Percentiles rank a stretch among this genome's conserved stretches.
Conservation (phyloP, 2,329 filamentous ascomycete species). For the Mariannaea sp. region DNA sequence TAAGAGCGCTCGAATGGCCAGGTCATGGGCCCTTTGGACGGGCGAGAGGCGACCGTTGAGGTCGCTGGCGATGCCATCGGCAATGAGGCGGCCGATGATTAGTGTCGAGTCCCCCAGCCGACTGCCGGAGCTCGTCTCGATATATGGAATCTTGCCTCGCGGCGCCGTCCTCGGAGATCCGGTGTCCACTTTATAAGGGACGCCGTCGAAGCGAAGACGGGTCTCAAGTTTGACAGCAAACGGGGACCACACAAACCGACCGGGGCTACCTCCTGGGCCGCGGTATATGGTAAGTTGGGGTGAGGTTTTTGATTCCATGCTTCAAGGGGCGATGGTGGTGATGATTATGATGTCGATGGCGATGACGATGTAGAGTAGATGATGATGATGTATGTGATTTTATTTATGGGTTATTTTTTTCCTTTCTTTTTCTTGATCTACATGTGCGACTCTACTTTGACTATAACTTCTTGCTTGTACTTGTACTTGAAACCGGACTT, state of each 20-base stretch:
- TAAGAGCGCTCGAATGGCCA: constrained; percentile 57
- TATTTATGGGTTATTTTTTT: no score
- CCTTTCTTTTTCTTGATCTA: neutral
- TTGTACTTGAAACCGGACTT: constrained; percentile 2
- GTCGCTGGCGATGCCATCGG: constrained; percentile 49
- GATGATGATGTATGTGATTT: no score
- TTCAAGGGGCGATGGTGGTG: neutral
- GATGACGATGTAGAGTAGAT: no score
- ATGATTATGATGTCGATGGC: no score
- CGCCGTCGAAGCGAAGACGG: constrained; percentile 58
- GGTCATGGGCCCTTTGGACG: constrained; percentile 51
- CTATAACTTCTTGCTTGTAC: no score
- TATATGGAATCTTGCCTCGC: constrained; percentile 64
- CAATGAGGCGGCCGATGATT: constrained; percentile 54
- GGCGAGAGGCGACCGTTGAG: constrained; percentile 51
- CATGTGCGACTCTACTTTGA: no score
- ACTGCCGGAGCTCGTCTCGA: constrained; percentile 42
- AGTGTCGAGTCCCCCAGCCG: constrained; percentile 58
- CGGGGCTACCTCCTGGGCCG: constrained; percentile 49
- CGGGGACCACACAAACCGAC: constrained; percentile 60
- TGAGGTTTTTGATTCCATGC: neutral
- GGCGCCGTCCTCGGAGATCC: constrained; percentile 55
- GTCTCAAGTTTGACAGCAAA: constrained; percentile 67
- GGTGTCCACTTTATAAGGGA: constrained; percentile 51
- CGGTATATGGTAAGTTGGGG: constrained; percentile 49